Base-by-base conservation (phyloP, 257 asterid species). In the Ocimum tenuiflorum region DNA sequence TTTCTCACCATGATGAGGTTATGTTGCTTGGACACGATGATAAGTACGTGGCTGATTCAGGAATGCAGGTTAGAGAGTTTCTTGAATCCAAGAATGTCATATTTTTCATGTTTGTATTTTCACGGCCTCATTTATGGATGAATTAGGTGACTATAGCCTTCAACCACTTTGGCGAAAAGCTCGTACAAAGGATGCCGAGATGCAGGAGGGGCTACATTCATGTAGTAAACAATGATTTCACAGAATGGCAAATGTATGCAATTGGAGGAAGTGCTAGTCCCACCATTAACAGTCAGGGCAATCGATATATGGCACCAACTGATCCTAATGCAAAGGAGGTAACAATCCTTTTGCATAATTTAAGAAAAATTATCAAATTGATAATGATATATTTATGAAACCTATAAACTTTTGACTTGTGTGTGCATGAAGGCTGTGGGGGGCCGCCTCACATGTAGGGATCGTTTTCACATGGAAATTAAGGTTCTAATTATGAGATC, bases 11-110 rank as follows among this genome's bases (percentile, higher is more conserved):
- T 7, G 78, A 89, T 24, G 89, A 89, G 80, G 96, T 89, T 23
- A 89, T 89, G 95, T 50, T 89, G n/a, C 80, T 89, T 8, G 96
- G 96, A 1, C 96, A 89, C 58, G 62, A 83, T 36, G 96, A 89
- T 33, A 66, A 24, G 0, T 77, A 81, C 78, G 55, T 69, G 65
- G 87, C 85, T 6, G 96, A 89, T 62, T 63, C 86, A 0, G 95
- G 95, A 46, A 89, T 89, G 96, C 96, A 89, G 96, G 96, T 87
- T 31, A 8, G 63, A 1, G 12, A n/a, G 10, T 11, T 24, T 18
- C 36, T 55, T 39, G 57, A 19, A 58, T 24, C 12, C 33, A 20
- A 8, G 18, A 33, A 1, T 19, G 20, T 63, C 5, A 8, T 20
- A 6, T 7, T n/a, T 27, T 36, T 20, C 2, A 23, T 22, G 19